phyloP scores from a whole-genome alignment of 495 filamentous ascomycete species.

The Pseudoneurospora amorphoporcata region DNA sequence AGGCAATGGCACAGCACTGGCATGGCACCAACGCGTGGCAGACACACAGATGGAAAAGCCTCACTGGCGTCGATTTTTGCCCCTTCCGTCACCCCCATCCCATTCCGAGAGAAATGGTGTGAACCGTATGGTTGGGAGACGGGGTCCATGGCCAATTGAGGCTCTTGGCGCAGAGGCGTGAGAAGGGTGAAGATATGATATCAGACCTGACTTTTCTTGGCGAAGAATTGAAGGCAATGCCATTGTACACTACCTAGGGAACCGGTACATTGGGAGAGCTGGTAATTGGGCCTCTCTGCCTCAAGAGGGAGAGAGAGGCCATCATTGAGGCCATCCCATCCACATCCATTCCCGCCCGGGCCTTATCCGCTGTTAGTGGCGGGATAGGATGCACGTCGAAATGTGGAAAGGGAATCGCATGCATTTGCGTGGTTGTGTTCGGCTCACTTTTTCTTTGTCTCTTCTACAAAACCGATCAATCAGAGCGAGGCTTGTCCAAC shows the following conservation, averaged over 20 bases:
- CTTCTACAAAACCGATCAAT: conserved; percentile 20
- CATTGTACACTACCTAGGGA: background rate
- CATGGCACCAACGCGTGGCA: background rate
- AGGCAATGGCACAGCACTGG: background rate
- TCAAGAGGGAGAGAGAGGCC: too few relatives aligned
- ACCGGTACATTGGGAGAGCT: background rate
- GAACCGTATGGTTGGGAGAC: background rate
- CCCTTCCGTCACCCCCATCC: background rate
- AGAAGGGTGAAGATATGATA: background rate
- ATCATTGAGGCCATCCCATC: too few relatives aligned
- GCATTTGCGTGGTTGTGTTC: too few relatives aligned
- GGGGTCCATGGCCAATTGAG: background rate
- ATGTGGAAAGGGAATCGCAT: background rate
- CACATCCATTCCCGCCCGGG: background rate
- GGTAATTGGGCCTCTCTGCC: background rate
- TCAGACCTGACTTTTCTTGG: background rate
- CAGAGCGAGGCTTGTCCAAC: conserved; percentile 15
- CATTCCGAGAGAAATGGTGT: background rate
- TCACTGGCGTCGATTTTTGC: background rate
- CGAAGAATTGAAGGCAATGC: background rate
- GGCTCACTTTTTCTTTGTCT: background rate
- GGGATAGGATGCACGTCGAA: background rate
- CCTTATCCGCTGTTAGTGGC: background rate
- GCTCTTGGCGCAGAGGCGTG: background rate
- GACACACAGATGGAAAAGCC: background rate